phyloP scores from a whole-genome alignment of 2,329 filamentous ascomycete genomes.

The Pseudocercospora musae region DNA sequence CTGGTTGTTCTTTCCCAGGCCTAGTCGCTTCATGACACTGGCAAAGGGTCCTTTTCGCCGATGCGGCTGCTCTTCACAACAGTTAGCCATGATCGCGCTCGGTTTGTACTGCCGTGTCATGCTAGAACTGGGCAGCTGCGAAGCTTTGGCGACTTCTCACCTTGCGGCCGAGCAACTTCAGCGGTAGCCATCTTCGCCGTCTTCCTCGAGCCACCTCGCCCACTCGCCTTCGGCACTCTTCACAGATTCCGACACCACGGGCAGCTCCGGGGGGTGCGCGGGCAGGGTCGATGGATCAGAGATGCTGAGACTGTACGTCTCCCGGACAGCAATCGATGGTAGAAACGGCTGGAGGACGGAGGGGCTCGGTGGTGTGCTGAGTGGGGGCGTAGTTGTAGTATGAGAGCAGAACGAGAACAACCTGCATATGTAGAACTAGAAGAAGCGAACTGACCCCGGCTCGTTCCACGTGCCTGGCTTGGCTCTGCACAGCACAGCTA shows the following conservation, averaged over 20 bases:
- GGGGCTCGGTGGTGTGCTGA: not conserved
- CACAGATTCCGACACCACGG: not conserved
- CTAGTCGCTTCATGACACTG: constrained; percentile 89
- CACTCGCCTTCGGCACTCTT: not conserved
- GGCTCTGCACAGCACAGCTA: no score
- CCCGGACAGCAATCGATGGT: no score
- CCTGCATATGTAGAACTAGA: no score
- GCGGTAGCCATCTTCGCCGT: constrained; percentile 41
- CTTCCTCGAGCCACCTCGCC: not conserved
- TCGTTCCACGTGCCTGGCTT: not conserved
- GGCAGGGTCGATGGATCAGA: not conserved
- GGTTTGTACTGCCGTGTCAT: not conserved
- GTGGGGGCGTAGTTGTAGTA: not conserved
- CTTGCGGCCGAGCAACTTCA: constrained; percentile 44
- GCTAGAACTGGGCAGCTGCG: not conserved
- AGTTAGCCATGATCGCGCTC: constrained; percentile 21
- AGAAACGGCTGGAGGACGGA: not conserved
- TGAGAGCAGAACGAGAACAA: not conserved
- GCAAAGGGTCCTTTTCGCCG: constrained; percentile 78
- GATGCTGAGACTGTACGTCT: constrained; percentile 2
- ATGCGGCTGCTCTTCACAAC: constrained; percentile 62
- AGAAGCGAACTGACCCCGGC: not conserved
- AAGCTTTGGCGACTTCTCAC: constrained; percentile 32
- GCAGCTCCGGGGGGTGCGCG: not conserved
- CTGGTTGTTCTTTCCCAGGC: constrained; percentile 75